Evolutionary conservation across 139 green algal species (phyloP).

Genomic region (Chlamydomonas eustigma): DNA sequence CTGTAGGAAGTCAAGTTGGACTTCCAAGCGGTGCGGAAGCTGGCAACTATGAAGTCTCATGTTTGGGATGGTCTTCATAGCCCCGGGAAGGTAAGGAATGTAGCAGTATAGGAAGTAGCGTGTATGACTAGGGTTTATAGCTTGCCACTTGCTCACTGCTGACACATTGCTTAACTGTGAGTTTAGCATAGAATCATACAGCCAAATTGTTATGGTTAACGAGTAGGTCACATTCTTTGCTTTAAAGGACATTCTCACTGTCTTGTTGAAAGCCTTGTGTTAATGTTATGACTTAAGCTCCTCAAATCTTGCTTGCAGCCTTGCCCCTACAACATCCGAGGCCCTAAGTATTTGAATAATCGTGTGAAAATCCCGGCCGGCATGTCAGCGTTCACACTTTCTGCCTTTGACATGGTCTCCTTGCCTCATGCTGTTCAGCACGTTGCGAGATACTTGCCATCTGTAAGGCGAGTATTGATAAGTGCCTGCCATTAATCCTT

Average conservation of each 20-base stretch:
- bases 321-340: slow-evolving; percentile 34
- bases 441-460: slow-evolving; percentile 50
- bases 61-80: neutral
- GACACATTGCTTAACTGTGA: too few relatives aligned
- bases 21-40: neutral
- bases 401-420: slow-evolving; percentile 43
- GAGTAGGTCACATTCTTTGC: too few relatives aligned
- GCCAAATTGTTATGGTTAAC: too few relatives aligned
- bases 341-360: slow-evolving; percentile 49
- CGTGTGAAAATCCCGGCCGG: slow-evolving; percentile 48
- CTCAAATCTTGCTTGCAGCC: neutral
- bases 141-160: too few relatives aligned
- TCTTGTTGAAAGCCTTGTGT: too few relatives aligned
- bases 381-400: slow-evolving; percentile 24
- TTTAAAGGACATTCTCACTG: too few relatives aligned
- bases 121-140: too few relatives aligned
- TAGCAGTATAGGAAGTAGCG: too few relatives aligned
- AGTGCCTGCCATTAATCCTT: too few relatives aligned
- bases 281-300: too few relatives aligned
- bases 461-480: slow-evolving; percentile 23
- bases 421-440: slow-evolving; percentile 26
- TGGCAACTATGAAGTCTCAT: neutral
- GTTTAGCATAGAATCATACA: too few relatives aligned
- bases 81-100: neutral
- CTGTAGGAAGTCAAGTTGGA: neutral